Evolutionary conservation across 805 yeast genomes (phyloP).

Genomic region (Lachancea dasiensis): DNA sequence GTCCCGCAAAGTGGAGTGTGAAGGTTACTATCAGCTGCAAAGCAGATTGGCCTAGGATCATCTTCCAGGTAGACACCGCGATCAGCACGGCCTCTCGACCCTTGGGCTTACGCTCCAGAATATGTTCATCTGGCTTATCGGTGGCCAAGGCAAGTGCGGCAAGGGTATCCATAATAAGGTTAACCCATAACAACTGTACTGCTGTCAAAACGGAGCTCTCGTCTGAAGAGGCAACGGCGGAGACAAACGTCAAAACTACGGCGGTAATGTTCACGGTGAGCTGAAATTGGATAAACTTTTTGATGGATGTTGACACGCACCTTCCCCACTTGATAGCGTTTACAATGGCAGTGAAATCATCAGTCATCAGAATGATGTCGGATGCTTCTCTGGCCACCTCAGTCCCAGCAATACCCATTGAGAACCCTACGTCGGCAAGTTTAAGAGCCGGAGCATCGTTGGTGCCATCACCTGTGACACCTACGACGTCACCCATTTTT

Average conservation of each 20-base stretch:
- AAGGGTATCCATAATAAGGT: constrained; percentile 94
- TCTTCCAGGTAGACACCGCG: constrained; percentile 94
- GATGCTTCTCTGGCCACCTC: constrained; percentile 99
- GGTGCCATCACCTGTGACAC: constrained; percentile 99
- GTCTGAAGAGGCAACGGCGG: constrained; percentile 78
- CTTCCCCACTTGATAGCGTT: constrained; percentile 99
- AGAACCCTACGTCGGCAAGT: constrained; percentile 95
- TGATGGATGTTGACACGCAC: constrained; percentile 89
- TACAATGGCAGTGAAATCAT: constrained; percentile 90
- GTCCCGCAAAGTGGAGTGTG: constrained; percentile 74
- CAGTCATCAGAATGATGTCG: constrained; percentile 86
- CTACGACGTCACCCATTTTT: constrained; percentile 85
- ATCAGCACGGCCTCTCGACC: constrained; percentile 77
- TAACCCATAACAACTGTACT: constrained; percentile 95
- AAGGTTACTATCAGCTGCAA: constrained; percentile 79
- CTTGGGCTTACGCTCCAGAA: constrained; percentile 75
- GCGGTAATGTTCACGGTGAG: constrained; percentile 96
- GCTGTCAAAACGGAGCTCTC: constrained; percentile 91
- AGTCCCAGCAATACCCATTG: constrained; percentile 98
- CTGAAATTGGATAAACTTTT: constrained; percentile 94
- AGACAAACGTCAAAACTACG: constrained; percentile 86
- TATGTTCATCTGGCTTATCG: constrained; percentile 85
- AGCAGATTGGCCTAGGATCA: constrained; percentile 84
- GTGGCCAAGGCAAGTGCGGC: constrained; percentile 98
- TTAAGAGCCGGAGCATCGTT: constrained; percentile 98